Conservation (phyloP, 1,139 yeast species). For the Zygoascus meyerae region DNA sequence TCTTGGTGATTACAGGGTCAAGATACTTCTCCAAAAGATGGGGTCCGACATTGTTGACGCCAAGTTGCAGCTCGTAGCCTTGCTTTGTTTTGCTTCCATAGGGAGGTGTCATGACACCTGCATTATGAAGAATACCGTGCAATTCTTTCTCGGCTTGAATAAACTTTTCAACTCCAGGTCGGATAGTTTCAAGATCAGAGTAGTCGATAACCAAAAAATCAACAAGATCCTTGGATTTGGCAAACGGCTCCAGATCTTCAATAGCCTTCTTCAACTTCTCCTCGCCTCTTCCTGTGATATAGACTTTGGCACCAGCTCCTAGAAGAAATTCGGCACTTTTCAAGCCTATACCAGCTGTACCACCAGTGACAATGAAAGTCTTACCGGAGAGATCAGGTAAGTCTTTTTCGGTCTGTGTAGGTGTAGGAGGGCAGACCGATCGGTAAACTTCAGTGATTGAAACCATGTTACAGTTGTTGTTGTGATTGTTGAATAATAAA, state of each 20-base stretch:
- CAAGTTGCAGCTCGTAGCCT: conserved; percentile 48
- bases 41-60: conserved; percentile 49
- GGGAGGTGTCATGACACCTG: conserved; percentile 46
- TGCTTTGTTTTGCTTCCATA: conserved; percentile 37
- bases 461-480: no score
- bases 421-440: conserved; percentile 17
- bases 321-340: conserved; percentile 22
- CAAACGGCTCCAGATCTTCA: conserved; percentile 18
- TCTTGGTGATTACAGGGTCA: conserved; percentile 39
- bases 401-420: conserved; percentile 34
- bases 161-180: conserved; percentile 37
- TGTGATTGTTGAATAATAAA: no score
- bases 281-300: conserved; percentile 25
- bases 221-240: conserved; percentile 10
- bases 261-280: conserved; percentile 18
- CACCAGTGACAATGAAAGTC: conserved; percentile 34
- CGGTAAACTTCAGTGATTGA: no score
- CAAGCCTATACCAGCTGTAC: conserved; percentile 29
- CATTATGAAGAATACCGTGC: conserved; percentile 33
- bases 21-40: conserved; percentile 44
- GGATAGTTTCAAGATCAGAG: conserved; percentile 41
- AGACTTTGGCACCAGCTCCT: conserved; percentile 27
- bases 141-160: conserved; percentile 27
- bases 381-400: conserved; percentile 42
- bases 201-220: conserved; percentile 36